These are phyloP conservation scores for Lachnellula hyalina DNA, from an alignment of 2,329 filamentous ascomycete species.

Conservation along the genomic window DNA sequence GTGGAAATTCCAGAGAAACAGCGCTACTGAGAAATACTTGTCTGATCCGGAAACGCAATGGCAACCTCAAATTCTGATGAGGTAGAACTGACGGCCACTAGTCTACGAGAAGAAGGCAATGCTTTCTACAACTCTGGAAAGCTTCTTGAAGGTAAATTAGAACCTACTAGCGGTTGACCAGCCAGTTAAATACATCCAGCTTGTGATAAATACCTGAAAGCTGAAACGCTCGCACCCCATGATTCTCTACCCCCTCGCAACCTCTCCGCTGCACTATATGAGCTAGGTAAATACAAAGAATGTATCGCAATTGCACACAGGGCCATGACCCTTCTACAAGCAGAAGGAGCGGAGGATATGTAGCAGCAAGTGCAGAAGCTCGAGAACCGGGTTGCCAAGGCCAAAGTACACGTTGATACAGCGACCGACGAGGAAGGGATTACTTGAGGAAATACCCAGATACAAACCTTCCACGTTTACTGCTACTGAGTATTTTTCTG, in stretches of 20 bases:
- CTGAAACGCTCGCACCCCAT: constrained; percentile 1
- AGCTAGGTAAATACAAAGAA: constrained; percentile 5
- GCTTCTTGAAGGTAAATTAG: background rate
- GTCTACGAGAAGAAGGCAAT: constrained; percentile 6
- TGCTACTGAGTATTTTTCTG: background rate
- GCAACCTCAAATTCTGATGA: background rate
- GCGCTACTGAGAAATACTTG: background rate
- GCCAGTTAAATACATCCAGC: background rate
- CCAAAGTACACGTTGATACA: background rate
- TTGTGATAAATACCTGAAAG: background rate
- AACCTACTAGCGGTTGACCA: background rate
- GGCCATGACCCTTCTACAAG: constrained; percentile 1
- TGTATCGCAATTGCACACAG: background rate
- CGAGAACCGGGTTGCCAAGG: constrained; percentile 4
- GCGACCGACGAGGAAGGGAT: background rate
- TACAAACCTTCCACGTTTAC: background rate
- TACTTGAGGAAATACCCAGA: background rate
- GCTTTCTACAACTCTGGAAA: constrained; percentile 4
- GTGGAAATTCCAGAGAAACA: background rate
- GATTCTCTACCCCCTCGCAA: constrained; percentile 30
- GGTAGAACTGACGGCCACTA: background rate
- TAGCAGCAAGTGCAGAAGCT: background rate
- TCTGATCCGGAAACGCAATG: background rate
- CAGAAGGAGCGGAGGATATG: background rate
- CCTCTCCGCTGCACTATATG: constrained; percentile 8